Evolutionary conservation across 371 early-diverging fungal species (phyloP).

Genomic region (Zopfochytrium polystomum): DNA sequence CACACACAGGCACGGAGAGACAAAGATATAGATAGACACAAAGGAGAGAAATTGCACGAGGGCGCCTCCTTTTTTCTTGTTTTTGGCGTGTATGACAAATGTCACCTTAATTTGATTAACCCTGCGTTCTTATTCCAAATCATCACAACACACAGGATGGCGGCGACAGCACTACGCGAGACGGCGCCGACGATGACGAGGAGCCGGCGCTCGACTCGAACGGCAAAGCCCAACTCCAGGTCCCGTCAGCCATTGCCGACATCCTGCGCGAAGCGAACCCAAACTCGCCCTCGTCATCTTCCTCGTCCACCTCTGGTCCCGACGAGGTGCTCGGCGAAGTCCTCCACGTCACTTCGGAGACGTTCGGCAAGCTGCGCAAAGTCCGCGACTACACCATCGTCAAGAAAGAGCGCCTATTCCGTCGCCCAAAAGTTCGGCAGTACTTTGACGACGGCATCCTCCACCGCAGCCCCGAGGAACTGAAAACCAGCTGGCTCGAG

Average conservation of each 20-base stretch:
- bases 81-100: too few relatives aligned
- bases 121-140: too few relatives aligned
- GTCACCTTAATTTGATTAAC: too few relatives aligned
- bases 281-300: neutral
- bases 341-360: slow-evolving; percentile 5
- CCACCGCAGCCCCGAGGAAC: slow-evolving; percentile 20
- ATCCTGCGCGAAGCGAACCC: neutral
- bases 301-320: neutral
- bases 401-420: slow-evolving; percentile 9
- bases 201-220: neutral
- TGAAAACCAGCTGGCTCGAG: slow-evolving; percentile 24
- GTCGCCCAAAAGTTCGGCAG: slow-evolving; percentile 20
- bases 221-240: neutral
- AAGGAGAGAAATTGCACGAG: too few relatives aligned
- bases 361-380: slow-evolving; percentile 9
- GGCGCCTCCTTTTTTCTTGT: too few relatives aligned
- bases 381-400: slow-evolving; percentile 3
- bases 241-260: neutral
- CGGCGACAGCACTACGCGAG: too few relatives aligned
- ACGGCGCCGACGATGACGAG: neutral
- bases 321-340: neutral
- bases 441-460: slow-evolving; percentile 22
- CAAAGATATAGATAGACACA: too few relatives aligned
- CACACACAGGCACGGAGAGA: too few relatives aligned
- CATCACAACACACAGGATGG: too few relatives aligned